Evolutionary conservation across 768 basidiomycete genomes (phyloP), one percentile per base, ranked within the genome.

Genomic region (Suillus paluster): DNA sequence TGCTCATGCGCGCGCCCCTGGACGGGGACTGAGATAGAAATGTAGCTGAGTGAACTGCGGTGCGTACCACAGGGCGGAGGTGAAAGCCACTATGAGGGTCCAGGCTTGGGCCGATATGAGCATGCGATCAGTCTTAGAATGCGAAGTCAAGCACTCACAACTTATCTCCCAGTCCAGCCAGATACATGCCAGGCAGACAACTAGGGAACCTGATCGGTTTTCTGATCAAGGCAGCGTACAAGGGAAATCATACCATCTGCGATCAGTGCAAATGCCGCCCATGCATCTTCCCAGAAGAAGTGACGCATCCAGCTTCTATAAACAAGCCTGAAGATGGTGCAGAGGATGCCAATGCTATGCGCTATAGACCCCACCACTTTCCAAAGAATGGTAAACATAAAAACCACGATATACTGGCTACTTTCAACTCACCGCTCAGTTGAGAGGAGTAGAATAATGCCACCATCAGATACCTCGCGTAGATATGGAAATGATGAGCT

Each of bases 251-350:
- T 55, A 55, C 54, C 54, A 6, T 74, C 73, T n/a, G 45, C 48
- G 11, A 15, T 34, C 17, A 74, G 64, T 6, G 71, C 74, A 1
- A 71, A 42, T n/a, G 58, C 50, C 4, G 67, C 71, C 66, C 64
- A 71, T 6, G 49, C 62, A 38, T 74, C 74, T 44, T 76, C 73
- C 74, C 73, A 74, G 69, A 74, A 71, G 21, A 73, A 73, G 19
- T 53, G 52, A 5, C 57, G 36, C 54, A 58, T 70, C 42, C 63
- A 55, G 63, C 63, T 63, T 33, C 71, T 67, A 56, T 70, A 70
- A 5, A 17, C 1, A 9, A 76, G 19, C 55, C 73, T 64, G n/a
- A 71, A 68, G 4, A 66, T 7, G 8, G 73, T 76, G 54, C 64
- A 60, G 17, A 59, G 36, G 19, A 75, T 69, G 23, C 72, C 72